Evolutionary conservation across 495 filamentous ascomycete species (phyloP).

Genomic region (Poronia punctata): DNA sequence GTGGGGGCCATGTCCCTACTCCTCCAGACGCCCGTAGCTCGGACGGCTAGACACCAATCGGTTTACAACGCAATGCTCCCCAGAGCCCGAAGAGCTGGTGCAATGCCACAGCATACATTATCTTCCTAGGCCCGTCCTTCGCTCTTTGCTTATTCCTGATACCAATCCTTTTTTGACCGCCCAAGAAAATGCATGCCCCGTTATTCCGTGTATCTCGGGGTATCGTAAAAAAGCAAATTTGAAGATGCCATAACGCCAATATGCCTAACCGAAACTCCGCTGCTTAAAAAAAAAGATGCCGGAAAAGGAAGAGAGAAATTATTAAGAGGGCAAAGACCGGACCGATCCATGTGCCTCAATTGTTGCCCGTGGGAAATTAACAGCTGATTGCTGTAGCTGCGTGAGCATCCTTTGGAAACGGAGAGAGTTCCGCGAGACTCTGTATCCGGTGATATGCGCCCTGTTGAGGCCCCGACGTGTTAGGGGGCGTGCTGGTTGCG

Average conservation of each 20-base stretch:
- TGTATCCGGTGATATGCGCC: constrained; percentile 25
- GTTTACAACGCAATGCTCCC: too few species aligned
- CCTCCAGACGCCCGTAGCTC: too few species aligned
- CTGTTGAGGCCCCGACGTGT: constrained; percentile 20
- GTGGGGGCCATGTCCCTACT: too few species aligned
- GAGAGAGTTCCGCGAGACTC: constrained; percentile 30
- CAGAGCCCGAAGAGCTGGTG: too few species aligned
- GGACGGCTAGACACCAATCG: too few species aligned
- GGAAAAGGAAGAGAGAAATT: constrained; percentile 7
- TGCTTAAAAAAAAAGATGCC: constrained; percentile 7
- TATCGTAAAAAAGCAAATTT: constrained; percentile 21
- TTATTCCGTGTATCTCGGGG: constrained; percentile 19
- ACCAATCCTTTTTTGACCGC: too few species aligned
- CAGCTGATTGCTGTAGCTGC: constrained; percentile 31
- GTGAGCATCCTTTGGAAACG: constrained; percentile 35
- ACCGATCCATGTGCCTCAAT: neutral
- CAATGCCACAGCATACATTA: too few species aligned
- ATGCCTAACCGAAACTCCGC: constrained; percentile 21
- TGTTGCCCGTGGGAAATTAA: constrained; percentile 2
- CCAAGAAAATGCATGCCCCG: constrained; percentile 1
- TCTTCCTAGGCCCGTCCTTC: too few species aligned
- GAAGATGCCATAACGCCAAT: constrained; percentile 12
- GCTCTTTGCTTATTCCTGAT: too few species aligned
- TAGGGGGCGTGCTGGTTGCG: constrained; percentile 34
- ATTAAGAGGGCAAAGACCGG: constrained; percentile 6